Evolutionary conservation across 192 early-diverging fungal genomes (phyloP).

Genomic region (Rhizophagus prolifer): DNA sequence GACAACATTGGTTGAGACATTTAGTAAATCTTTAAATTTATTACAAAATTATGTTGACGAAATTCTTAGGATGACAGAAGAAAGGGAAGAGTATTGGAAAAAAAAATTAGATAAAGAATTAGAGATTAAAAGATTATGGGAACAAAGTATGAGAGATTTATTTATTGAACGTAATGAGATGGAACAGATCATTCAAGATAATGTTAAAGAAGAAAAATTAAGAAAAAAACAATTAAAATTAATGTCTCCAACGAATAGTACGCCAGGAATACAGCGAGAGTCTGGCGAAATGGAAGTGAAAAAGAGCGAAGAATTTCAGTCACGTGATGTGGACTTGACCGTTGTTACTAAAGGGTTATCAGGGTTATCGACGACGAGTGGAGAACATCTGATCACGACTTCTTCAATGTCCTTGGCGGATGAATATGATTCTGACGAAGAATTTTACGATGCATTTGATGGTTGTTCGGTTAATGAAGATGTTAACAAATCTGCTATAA

Average conservation of each 20-base stretch:
- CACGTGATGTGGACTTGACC: background rate
- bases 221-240: constrained; percentile 22
- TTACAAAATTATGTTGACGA: constrained; percentile 31
- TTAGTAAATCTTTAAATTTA: constrained; percentile 8
- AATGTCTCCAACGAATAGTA: background rate
- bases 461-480: constrained; percentile 36
- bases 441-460: constrained; percentile 68
- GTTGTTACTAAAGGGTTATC: background rate
- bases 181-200: constrained; percentile 42
- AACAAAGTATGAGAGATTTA: constrained; percentile 44
- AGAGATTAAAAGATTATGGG: constrained; percentile 47
- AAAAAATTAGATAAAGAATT: constrained; percentile 44
- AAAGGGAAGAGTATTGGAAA: constrained; percentile 48
- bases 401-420: background rate
- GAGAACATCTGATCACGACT: background rate
- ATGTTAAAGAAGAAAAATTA: constrained; percentile 37
- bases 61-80: constrained; percentile 41
- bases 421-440: constrained; percentile 48
- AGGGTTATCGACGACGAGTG: background rate
- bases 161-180: constrained; percentile 47
- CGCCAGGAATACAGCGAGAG: background rate
- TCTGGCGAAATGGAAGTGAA: background rate
- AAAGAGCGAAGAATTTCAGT: background rate
- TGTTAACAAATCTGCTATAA: background rate
- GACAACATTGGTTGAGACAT: constrained; percentile 10